Evolutionary conservation across 148 eudicot genomes (phyloP).

Genomic region (Cornus florida): DNA sequence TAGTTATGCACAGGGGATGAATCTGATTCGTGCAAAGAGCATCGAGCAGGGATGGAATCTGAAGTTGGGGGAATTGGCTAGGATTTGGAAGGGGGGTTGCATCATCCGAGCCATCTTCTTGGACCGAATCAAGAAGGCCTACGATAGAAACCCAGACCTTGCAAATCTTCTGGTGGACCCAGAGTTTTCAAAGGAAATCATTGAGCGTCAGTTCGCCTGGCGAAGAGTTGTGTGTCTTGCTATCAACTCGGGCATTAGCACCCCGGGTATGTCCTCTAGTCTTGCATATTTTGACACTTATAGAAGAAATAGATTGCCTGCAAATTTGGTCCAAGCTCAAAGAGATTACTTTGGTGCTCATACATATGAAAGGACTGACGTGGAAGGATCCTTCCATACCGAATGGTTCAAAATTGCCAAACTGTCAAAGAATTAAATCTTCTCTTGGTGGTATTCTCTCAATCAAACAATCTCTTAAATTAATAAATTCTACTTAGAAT

Average conservation of each 20-base stretch:
- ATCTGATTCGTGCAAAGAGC: constrained; percentile 11
- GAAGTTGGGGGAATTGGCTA: constrained; percentile 12
- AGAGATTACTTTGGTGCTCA: constrained; percentile 9
- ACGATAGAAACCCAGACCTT: constrained; percentile 7
- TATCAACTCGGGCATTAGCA: constrained; percentile 4
- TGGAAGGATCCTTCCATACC: constrained; percentile 6
- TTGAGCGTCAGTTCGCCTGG: constrained; percentile 6
- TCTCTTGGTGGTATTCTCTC: background rate
- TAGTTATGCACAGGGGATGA: constrained; percentile 16
- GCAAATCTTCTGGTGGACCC: constrained; percentile 9
- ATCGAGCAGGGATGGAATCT: constrained; percentile 7
- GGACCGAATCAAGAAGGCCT: constrained; percentile 10
- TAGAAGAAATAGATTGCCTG: background rate
- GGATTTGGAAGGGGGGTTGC: constrained; percentile 18
- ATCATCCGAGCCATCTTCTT: background rate
- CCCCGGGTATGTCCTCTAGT: constrained; percentile 14
- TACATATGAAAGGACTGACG: constrained; percentile 11
- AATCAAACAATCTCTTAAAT: background rate
- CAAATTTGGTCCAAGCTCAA: constrained; percentile 14
- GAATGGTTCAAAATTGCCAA: constrained; percentile 13
- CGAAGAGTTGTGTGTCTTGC: constrained; percentile 3
- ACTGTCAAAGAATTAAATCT: background rate
- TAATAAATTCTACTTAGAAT: background rate
- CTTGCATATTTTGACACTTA: constrained; percentile 12
- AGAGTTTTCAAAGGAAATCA: constrained; percentile 11